Base-by-base conservation (phyloP, 176 grass and related monocot genomes). In the Aegilops umbellulata region DNA sequence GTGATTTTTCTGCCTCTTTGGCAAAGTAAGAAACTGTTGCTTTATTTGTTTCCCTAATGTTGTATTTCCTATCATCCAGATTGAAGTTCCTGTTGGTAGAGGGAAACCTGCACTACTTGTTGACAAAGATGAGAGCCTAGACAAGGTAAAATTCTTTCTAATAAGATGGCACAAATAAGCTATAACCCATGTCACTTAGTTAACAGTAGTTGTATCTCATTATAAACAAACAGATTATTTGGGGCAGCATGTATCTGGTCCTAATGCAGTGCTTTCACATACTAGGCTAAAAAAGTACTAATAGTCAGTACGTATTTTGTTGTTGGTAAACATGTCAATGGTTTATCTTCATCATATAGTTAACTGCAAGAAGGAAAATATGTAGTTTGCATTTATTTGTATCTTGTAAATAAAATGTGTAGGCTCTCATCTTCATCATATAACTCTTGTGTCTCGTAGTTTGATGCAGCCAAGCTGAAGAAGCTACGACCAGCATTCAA, bases 401-500 rank as follows among this genome's bases (percentile, higher is more conserved):
- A 19, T 53, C 49, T 53, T 53, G 49, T 53, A 7, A 53, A 53
- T 53, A 53, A 53, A 53, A 53, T 53, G 49, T 53, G 5, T 19
- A 53, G 49, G 49, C 49, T 53, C 49, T 53, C 49, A 53, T 53
- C 16, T 53, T 7, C 49, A 53, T 53, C 49, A 75, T 76, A 12
- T 76, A 27, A 10, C 60, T 29, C 65, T 32, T n/a, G 16, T 69
- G 10, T 74, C 27, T 90, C 16, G 35, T 83, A 98, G 95, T 98
- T 98, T 92, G 95, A 98, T 73, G 87, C 96, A 46, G 78, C 64
- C 41, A 98, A 98, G 87, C 75, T 98, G 73, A 94, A 87, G 90
- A 98, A 98, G 86, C 91, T 95, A 38, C 90, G 90, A 31, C 84
- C 96, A 81, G 95, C 93, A 93, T 98, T 98, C 86, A 98, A 95